A percentile compares a stretch with the other conserved stretches of the same genome.
These are phyloP conservation scores for Zalerion maritima DNA, from an alignment of 495 filamentous ascomycete genomes.

Conservation along the genomic window DNA sequence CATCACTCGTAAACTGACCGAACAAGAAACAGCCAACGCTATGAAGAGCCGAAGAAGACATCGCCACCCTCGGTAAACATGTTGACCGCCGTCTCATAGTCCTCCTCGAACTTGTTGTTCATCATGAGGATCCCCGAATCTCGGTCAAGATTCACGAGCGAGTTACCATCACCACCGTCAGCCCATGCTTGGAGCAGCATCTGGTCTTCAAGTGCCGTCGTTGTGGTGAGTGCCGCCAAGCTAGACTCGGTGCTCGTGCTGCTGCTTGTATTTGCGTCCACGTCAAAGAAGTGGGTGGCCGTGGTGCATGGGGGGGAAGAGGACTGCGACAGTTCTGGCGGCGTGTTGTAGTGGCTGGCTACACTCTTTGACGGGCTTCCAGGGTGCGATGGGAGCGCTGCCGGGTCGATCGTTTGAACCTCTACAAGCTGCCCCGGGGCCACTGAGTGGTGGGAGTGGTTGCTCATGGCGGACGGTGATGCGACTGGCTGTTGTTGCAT, in stretches of 20 bases:
- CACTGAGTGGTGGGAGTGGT: slow-evolving; percentile 18
- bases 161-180: slow-evolving; percentile 15
- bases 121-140: slow-evolving; percentile 27
- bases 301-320: slow-evolving; percentile 29
- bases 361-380: slow-evolving; percentile 33
- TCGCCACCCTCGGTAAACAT: slow-evolving; percentile 31
- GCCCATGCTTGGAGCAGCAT: slow-evolving; percentile 19
- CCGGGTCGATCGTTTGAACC: slow-evolving; percentile 10
- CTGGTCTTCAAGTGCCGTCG: slow-evolving; percentile 15
- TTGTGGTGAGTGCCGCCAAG: slow-evolving; percentile 16
- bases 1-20: too few species aligned
- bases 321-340: slow-evolving; percentile 33
- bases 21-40: slow-evolving; percentile 3
- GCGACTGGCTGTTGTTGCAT: slow-evolving; percentile 12
- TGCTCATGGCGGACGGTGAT: slow-evolving; percentile 23
- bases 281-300: slow-evolving; percentile 26
- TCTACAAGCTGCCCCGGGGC: slow-evolving; percentile 14
- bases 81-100: slow-evolving; percentile 19
- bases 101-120: slow-evolving; percentile 31
- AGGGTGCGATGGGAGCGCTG: slow-evolving; percentile 20
- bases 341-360: slow-evolving; percentile 21
- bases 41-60: slow-evolving; percentile 21
- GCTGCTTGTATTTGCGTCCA: slow-evolving; percentile 20
- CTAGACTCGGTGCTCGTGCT: slow-evolving; percentile 18
- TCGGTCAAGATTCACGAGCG: slow-evolving; percentile 22